Percentiles rank a stretch among this genome's conserved stretches.
phyloP scores from a whole-genome alignment of 169 alveolate species.

The Condylostoma magnum region DNA sequence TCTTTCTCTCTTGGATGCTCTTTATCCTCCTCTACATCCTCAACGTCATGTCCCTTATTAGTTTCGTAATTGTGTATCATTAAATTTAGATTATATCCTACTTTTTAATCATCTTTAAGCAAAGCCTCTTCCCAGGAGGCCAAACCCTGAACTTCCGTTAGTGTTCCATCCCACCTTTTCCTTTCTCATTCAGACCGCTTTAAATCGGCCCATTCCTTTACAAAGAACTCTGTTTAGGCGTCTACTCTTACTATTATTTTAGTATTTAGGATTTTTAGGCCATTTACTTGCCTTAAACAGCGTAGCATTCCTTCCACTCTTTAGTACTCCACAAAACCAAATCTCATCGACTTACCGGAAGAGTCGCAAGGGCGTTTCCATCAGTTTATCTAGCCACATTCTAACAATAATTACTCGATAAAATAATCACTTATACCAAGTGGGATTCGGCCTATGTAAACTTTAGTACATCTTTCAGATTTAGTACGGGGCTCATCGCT shows the following conservation, averaged over 20 bases:
- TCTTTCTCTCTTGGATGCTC: slow-evolving; percentile 48
- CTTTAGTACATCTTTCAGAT: slow-evolving; percentile 46
- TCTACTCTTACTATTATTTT: slow-evolving; percentile 17
- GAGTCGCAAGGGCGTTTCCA: slow-evolving; percentile 71
- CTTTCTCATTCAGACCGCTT: slow-evolving; percentile 36
- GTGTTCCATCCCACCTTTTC: slow-evolving; percentile 24
- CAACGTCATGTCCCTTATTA: slow-evolving; percentile 36
- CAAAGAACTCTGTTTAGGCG: slow-evolving; percentile 23
- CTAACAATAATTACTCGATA: slow-evolving; percentile 58
- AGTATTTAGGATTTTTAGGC: slow-evolving; percentile 22
- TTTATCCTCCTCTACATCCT: slow-evolving; percentile 45
- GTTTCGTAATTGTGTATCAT: slow-evolving; percentile 43
- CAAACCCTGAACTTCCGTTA: background rate
- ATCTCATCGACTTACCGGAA: slow-evolving; percentile 63
- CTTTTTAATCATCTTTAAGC: slow-evolving; percentile 13
- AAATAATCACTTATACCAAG: slow-evolving; percentile 60
- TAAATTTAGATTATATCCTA: slow-evolving; percentile 12
- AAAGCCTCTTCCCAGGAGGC: slow-evolving; percentile 27
- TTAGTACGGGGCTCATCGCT: slow-evolving; percentile 32
- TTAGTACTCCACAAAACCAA: slow-evolving; percentile 71
- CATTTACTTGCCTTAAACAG: slow-evolving; percentile 57
- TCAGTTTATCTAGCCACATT: slow-evolving; percentile 58
- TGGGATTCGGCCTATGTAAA: slow-evolving; percentile 72
- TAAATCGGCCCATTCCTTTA: slow-evolving; percentile 29
- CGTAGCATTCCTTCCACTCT: slow-evolving; percentile 66